phyloP scores from a whole-genome alignment of 345 rosid genomes.

The Luvunga scandens region DNA sequence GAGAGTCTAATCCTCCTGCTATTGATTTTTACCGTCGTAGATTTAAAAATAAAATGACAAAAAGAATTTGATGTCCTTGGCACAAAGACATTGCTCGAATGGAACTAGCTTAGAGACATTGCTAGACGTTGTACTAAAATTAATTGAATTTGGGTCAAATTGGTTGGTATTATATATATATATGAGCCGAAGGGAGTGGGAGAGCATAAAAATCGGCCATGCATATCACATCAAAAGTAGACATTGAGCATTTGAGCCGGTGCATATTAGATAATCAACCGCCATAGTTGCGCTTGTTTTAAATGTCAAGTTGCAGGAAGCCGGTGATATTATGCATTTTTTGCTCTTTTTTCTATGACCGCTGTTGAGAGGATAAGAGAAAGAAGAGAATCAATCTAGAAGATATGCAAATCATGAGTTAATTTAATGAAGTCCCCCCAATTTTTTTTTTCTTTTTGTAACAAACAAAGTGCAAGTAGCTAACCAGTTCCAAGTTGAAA shows the following conservation, averaged over 20 bases:
- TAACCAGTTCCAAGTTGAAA: no score
- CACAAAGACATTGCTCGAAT: no score
- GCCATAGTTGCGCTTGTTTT: background rate
- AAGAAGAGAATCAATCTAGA: conserved; percentile 5
- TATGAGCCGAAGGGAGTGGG: background rate
- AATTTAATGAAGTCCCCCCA: background rate
- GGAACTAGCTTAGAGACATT: no score
- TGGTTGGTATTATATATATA: background rate
- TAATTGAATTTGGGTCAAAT: background rate
- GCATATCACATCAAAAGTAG: background rate
- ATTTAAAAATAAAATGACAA: background rate
- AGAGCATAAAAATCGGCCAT: background rate
- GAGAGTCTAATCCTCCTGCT: no score
- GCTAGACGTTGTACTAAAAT: background rate
- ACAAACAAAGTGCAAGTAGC: background rate
- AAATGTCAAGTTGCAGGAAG: conserved; percentile 18
- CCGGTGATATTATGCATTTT: background rate
- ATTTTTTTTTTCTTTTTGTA: no score
- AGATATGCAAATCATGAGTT: background rate
- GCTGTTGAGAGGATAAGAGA: background rate
- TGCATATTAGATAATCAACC: background rate
- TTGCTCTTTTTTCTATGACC: background rate
- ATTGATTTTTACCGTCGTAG: background rate
- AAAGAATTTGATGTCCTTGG: background rate
- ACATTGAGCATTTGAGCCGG: background rate